phyloP scores from a whole-genome alignment of 257 asterid genomes.

The Hygrophila difformis region DNA sequence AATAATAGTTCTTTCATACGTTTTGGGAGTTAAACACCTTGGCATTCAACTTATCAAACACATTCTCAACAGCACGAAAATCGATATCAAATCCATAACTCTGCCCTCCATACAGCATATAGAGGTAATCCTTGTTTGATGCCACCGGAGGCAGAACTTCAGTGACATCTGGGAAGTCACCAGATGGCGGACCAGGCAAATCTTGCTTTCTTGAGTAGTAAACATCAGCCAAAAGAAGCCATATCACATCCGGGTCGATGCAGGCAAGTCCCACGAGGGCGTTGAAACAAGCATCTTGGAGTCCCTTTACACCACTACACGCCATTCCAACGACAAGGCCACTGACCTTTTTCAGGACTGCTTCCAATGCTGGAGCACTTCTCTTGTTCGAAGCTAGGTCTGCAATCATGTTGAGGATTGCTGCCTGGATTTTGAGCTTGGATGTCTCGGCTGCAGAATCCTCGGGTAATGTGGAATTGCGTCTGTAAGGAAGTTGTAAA shows the following conservation, averaged over 20 bases:
- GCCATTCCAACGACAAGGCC: conserved; percentile 75
- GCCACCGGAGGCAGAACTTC: conserved; percentile 54
- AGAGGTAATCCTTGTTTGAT: conserved; percentile 53
- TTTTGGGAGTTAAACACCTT: conserved; percentile 27
- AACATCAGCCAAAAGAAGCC: conserved; percentile 91
- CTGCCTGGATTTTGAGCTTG: conserved; percentile 63
- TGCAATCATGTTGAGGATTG: conserved; percentile 64
- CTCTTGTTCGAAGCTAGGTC: conserved; percentile 43
- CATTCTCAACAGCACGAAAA: conserved; percentile 47
- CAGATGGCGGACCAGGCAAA: conserved; percentile 35
- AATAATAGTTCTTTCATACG: conserved; percentile 17
- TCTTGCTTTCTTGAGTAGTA: conserved; percentile 56
- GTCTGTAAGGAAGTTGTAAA: conserved; percentile 70
- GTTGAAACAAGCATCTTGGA: conserved; percentile 54
- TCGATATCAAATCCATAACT: conserved; percentile 81
- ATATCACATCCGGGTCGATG: conserved; percentile 76
- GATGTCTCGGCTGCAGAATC: conserved; percentile 58
- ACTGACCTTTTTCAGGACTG: conserved; percentile 65
- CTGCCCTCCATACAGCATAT: conserved; percentile 74
- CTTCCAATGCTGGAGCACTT: conserved; percentile 59
- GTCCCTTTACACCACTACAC: conserved; percentile 73
- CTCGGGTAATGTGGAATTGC: conserved; percentile 30
- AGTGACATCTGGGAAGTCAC: conserved; percentile 44
- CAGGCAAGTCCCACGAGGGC: conserved; percentile 71
- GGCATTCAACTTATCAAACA: conserved; percentile 34